These are phyloP conservation scores for Onygenales sp. DNA, from an alignment of 2,329 filamentous ascomycete species.

Conservation along the genomic window DNA sequence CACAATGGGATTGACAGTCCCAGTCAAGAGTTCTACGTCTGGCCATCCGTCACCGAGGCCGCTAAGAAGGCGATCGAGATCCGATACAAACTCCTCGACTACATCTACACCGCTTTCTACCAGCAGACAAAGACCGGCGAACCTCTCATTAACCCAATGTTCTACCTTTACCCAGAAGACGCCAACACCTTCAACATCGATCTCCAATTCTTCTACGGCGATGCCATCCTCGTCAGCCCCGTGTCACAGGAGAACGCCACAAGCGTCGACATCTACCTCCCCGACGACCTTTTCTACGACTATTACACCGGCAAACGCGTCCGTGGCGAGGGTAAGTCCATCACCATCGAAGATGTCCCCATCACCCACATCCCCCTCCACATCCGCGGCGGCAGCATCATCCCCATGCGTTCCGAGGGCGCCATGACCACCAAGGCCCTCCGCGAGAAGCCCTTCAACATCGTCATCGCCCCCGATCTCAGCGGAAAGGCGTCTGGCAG, in stretches of 20 bases:
- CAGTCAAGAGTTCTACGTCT: conserved; percentile 66
- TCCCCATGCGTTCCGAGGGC: conserved; percentile 45
- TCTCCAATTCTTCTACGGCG: conserved; percentile 52
- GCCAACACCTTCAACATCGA: conserved; percentile 42
- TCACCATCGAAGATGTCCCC: conserved; percentile 37
- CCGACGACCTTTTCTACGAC: conserved; percentile 51
- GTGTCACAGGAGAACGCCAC: conserved; percentile 45
- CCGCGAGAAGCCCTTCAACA: conserved; percentile 55
- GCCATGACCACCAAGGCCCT: conserved; percentile 54
- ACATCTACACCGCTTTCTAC: conserved; percentile 65
- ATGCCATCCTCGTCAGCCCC: conserved; percentile 47
- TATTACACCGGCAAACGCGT: conserved; percentile 44
- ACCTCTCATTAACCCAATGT: conserved; percentile 60
- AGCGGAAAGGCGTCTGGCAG: conserved; percentile 56
- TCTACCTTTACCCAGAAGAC: conserved; percentile 59
- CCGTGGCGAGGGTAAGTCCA: conserved; percentile 35
- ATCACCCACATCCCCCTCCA: conserved; percentile 52
- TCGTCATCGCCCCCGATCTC: conserved; percentile 57
- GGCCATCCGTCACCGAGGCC: conserved; percentile 52
- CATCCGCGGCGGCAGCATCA: conserved; percentile 50
- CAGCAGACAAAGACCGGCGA: conserved; percentile 51
- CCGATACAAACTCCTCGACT: conserved; percentile 69
- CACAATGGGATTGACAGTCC: conserved; percentile 50
- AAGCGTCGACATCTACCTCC: conserved; percentile 46
- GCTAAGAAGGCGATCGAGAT: conserved; percentile 60